Evolutionary conservation across 306 rosid genomes (phyloP).

Genomic region (Dicorynia guianensis): DNA sequence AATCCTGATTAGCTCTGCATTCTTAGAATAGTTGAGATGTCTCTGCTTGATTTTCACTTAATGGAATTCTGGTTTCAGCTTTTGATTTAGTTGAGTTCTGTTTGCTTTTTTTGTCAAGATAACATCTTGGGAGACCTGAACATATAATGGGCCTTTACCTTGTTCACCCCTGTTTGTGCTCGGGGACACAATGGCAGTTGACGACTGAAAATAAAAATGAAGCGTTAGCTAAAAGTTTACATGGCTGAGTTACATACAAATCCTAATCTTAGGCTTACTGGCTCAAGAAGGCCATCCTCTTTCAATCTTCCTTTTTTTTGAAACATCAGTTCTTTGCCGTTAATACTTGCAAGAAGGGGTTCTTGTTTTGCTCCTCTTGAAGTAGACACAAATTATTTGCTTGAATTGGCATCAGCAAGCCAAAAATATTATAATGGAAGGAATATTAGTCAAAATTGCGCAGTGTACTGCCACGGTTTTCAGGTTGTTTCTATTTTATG

Average conservation of each 20-base stretch:
- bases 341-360: conserved; percentile 3
- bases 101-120: not conserved
- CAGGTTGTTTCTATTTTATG: too few species aligned
- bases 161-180: not conserved
- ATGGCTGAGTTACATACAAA: not conserved
- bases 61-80: not conserved
- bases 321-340: not conserved
- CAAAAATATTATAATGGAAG: not conserved
- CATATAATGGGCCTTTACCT: not conserved
- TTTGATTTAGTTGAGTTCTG: not conserved
- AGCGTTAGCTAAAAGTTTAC: not conserved
- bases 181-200: conserved; percentile 20
- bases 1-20: not conserved
- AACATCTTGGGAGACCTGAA: not conserved
- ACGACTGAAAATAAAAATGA: not conserved
- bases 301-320: not conserved
- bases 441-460: not conserved
- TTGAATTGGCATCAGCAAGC: conserved; percentile 30
- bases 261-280: conserved; percentile 10
- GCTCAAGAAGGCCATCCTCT: not conserved
- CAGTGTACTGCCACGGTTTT: too few species aligned
- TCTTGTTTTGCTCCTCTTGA: conserved; percentile 19
- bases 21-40: not conserved
- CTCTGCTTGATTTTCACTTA: not conserved
- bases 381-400: not conserved